Percentiles rank a stretch among this genome's conserved stretches.
phyloP scores from a whole-genome alignment of 805 yeast species.

The Spathaspora boniae region DNA sequence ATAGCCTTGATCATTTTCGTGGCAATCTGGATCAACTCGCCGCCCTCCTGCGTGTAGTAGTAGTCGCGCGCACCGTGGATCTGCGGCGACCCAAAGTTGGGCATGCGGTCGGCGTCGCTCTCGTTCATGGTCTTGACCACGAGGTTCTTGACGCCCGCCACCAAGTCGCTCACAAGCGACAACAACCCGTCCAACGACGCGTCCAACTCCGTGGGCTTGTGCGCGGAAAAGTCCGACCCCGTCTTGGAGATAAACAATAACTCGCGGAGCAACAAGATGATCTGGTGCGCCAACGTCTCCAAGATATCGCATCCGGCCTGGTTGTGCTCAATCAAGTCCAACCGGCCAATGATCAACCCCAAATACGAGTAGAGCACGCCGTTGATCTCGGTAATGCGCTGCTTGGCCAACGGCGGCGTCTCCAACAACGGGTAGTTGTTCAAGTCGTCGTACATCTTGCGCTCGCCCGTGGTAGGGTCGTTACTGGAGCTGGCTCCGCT shows the following conservation, averaged over 20 bases:
- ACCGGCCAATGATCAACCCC: slow-evolving; percentile 67
- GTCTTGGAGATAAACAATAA: slow-evolving; percentile 56
- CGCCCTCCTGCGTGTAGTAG: slow-evolving; percentile 65
- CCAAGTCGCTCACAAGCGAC: slow-evolving; percentile 61
- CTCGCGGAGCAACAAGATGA: slow-evolving; percentile 62
- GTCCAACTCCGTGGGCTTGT: slow-evolving; percentile 41
- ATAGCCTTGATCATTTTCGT: slow-evolving; percentile 59
- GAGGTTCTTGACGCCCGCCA: slow-evolving; percentile 58
- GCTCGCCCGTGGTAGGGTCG: slow-evolving; percentile 18
- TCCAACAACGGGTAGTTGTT: slow-evolving; percentile 44
- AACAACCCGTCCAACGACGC: slow-evolving; percentile 54
- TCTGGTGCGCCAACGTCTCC: slow-evolving; percentile 65
- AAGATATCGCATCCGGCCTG: slow-evolving; percentile 64
- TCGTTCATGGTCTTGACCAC: slow-evolving; percentile 53
- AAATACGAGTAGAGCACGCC: slow-evolving; percentile 57
- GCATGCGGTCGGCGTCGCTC: slow-evolving; percentile 18
- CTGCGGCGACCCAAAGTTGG: slow-evolving; percentile 4
- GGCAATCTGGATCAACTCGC: slow-evolving; percentile 55
- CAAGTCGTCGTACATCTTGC: slow-evolving; percentile 32
- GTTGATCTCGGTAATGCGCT: slow-evolving; percentile 62
- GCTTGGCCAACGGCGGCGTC: slow-evolving; percentile 58
- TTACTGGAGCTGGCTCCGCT: too few relatives aligned
- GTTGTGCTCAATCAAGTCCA: slow-evolving; percentile 75
- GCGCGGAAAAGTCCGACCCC: slow-evolving; percentile 34
- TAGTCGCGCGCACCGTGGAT: slow-evolving; percentile 27